Evolutionary conservation across 2,329 filamentous ascomycete species (phyloP), one percentile per base, ranked within the genome.

Genomic region (Lomentospora prolificans): DNA sequence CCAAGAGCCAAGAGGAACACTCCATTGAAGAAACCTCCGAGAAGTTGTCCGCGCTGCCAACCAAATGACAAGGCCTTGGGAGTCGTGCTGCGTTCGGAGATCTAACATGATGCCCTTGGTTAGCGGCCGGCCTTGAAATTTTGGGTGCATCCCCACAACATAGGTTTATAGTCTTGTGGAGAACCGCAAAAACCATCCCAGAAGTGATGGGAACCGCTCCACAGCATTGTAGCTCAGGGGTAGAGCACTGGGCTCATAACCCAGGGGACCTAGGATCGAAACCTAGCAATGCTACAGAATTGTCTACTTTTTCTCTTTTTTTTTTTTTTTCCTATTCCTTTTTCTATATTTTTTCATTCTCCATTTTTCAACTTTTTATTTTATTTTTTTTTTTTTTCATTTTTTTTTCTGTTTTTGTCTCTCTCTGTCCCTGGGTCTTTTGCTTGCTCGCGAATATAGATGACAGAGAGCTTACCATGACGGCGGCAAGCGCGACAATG

Each of bases 21-120:
- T 12, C 87, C 87, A 63, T 91, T 91, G 75, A 90, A 91, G 67
- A 91, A 91, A 22, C 86, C 85, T 4, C 87, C 87, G 0, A 91
- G 73, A 1, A 90, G 67, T n/a, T 81, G 79, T 14, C 86, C 85
- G 30, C 87, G 78, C 57, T 87, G 84, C 86, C 86, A 90, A n/a
- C 87, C 87, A 61, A 87, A 90, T 0, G 86, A 81, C 14, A 87
- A 73, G 8, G 73, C 74, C 58, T 78, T 73, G 0, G 85, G 84
- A 1, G 78, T 55, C 24, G 78, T 69, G 48, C 72, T 70, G 44
- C 75, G 71, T 60, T 85, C 77, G 19, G 83, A 76, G 57, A 85
- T 68, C 83, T 85, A 48, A 12, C 6, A 12, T 7, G 14, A 8
- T 39, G n/a, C n/a, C n/a, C n/a, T n/a, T n/a, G n/a, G n/a, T n/a